Percentiles rank a stretch among this genome's conserved stretches.
Conservation (phyloP, 768 basidiomycete genomes). For the Daedaleopsis nitida region DNA sequence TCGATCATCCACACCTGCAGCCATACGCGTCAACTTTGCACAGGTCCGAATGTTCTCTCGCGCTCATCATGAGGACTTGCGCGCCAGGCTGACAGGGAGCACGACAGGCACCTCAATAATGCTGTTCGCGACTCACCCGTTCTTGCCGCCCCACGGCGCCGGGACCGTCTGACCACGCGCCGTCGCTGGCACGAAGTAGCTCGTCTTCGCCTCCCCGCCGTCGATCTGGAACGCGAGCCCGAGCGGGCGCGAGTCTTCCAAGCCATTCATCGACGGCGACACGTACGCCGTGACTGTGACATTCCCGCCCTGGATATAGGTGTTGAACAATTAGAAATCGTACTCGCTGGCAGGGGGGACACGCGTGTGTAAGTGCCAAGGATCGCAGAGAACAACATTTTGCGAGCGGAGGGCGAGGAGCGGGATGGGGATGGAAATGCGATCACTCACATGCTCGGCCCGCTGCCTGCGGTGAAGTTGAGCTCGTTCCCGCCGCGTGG, state of each 20-base stretch:
- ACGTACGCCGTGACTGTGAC: slow-evolving; percentile 49
- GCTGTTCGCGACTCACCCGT: slow-evolving; percentile 57
- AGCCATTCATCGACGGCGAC: slow-evolving; percentile 56
- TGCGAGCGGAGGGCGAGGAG: no score
- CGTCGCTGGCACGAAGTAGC: slow-evolving; percentile 49
- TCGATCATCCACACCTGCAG: slow-evolving; percentile 55
- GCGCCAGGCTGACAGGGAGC: slow-evolving; percentile 49
- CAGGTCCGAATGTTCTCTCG: neutral
- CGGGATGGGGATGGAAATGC: neutral
- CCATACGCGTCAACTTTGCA: neutral
- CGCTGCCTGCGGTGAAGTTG: slow-evolving; percentile 61
- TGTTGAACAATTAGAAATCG: slow-evolving; percentile 65
- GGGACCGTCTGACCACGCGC: slow-evolving; percentile 40
- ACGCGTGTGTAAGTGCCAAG: neutral
- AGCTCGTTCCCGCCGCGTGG: slow-evolving; percentile 50
- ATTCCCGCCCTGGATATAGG: slow-evolving; percentile 41
- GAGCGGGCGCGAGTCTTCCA: slow-evolving; percentile 50
- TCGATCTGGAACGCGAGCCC: slow-evolving; percentile 56
- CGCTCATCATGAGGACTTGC: slow-evolving; percentile 57
- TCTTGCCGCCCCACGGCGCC: slow-evolving; percentile 49
- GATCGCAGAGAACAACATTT: no score
- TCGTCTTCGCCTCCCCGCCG: slow-evolving; percentile 39
- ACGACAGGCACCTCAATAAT: slow-evolving; percentile 44
- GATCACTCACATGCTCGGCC: slow-evolving; percentile 63
- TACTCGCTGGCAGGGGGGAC: slow-evolving; percentile 49